Conservation (phyloP, 202 grass and related monocot genomes). For the Setaria viridis region DNA sequence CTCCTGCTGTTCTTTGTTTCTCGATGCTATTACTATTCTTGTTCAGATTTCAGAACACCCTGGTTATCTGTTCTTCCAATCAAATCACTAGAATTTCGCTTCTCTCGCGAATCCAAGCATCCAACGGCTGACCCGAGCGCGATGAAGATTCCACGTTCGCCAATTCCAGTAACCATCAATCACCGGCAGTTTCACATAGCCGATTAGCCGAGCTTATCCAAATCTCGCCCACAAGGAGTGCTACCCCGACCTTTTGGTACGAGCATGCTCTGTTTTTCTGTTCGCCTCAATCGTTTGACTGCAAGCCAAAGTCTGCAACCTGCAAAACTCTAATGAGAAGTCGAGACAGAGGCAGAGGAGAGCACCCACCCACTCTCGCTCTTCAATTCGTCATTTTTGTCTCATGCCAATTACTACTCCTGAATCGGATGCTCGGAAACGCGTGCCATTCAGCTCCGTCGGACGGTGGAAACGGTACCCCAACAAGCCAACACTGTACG, state of each 20-base stretch:
- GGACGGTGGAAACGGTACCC: background rate
- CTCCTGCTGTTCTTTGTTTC: conserved; percentile 9
- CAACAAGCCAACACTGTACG: conserved; percentile 15
- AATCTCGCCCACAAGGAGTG: background rate
- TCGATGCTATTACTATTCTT: conserved; percentile 1
- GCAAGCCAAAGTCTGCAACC: background rate
- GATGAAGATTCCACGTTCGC: background rate
- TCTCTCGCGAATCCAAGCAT: background rate
- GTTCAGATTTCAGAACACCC: no score
- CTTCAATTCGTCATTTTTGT: background rate
- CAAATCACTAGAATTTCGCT: background rate
- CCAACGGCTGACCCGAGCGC: background rate
- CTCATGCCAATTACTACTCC: background rate
- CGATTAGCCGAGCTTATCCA: background rate
- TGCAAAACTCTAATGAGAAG: background rate
- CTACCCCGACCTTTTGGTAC: no score
- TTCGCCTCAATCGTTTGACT: background rate
- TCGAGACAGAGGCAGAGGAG: background rate
- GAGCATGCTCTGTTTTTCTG: background rate
- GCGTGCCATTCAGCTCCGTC: conserved; percentile 19
- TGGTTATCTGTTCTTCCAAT: background rate
- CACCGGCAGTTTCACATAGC: background rate
- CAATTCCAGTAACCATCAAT: no score
- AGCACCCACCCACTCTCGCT: background rate
- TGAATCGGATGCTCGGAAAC: background rate